A percentile compares a stretch with the other conserved stretches of the same genome.
phyloP scores from a whole-genome alignment of 176 grass and related monocot species.

The Pharus latifolius region DNA sequence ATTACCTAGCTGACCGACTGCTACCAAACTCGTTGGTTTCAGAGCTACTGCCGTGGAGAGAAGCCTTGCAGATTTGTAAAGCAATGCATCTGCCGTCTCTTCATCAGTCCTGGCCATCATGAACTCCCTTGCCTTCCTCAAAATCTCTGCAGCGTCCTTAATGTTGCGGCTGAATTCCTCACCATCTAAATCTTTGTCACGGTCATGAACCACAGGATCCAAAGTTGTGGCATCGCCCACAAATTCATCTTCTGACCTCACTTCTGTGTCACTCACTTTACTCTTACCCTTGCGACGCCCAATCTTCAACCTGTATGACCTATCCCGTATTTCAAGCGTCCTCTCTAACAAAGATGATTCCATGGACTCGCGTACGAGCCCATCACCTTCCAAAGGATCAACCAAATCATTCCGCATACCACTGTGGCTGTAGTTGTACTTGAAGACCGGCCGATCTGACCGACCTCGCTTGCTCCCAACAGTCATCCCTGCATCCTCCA shows the following conservation, averaged over 20 bases:
- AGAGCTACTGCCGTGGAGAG: slow-evolving; percentile 60
- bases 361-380: slow-evolving; percentile 25
- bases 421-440: slow-evolving; percentile 14
- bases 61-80: slow-evolving; percentile 71
- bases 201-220: not conserved
- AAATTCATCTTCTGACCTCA: not conserved
- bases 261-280: not conserved
- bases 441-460: slow-evolving; percentile 48
- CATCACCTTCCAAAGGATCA: not conserved
- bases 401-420: not conserved
- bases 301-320: slow-evolving; percentile 49
- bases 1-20: slow-evolving; percentile 87
- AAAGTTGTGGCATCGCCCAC: not conserved
- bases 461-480: slow-evolving; percentile 13
- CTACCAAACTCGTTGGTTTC: slow-evolving; percentile 58
- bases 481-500: not conserved
- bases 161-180: slow-evolving; percentile 54
- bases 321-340: slow-evolving; percentile 53
- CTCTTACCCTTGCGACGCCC: not conserved
- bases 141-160: slow-evolving; percentile 51
- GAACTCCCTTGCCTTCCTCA: slow-evolving; percentile 50
- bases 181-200: slow-evolving; percentile 10
- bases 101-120: slow-evolving; percentile 51
- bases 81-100: slow-evolving; percentile 42
- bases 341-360: slow-evolving; percentile 62